Evolutionary conservation across 2,329 filamentous ascomycete genomes (phyloP).

Genomic region (Catunica adiposa): DNA sequence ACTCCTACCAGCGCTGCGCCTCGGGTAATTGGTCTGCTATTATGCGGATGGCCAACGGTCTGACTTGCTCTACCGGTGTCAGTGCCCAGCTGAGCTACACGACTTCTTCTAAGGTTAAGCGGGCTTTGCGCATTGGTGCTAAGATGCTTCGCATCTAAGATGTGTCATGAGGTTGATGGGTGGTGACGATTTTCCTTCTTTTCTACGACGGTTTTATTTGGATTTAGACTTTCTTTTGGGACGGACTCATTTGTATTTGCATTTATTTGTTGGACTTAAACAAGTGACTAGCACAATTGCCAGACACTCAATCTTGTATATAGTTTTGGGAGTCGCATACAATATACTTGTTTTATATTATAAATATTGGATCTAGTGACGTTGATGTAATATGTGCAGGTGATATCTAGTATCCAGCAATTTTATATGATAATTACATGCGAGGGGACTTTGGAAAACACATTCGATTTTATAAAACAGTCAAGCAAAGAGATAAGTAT

Average conservation of each 20-base stretch:
- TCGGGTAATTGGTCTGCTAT: constrained; percentile 32
- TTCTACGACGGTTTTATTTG: background rate
- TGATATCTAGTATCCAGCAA: no score
- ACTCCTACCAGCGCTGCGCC: constrained; percentile 38
- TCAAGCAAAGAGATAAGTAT: no score
- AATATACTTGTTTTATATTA: background rate
- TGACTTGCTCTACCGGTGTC: constrained; percentile 28
- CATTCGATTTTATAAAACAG: no score
- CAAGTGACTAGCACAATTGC: no score
- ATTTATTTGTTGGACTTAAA: background rate
- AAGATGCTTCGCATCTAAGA: constrained; percentile 15
- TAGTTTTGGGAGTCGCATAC: background rate
- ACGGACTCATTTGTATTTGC: no score
- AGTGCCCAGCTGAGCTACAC: constrained; percentile 15
- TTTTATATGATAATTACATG: no score
- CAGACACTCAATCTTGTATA: no score
- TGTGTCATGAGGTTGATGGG: background rate
- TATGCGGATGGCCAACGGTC: constrained; percentile 29
- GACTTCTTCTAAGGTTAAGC: constrained; percentile 12
- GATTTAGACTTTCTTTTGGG: constrained; percentile 1
- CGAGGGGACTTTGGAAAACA: no score
- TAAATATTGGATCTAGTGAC: background rate
- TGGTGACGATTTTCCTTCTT: background rate
- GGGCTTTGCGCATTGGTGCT: constrained; percentile 15
- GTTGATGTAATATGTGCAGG: no score